Evolutionary conservation across 352 stramenopile species (phyloP).

Genomic region (Phytophthora citrophthora): DNA sequence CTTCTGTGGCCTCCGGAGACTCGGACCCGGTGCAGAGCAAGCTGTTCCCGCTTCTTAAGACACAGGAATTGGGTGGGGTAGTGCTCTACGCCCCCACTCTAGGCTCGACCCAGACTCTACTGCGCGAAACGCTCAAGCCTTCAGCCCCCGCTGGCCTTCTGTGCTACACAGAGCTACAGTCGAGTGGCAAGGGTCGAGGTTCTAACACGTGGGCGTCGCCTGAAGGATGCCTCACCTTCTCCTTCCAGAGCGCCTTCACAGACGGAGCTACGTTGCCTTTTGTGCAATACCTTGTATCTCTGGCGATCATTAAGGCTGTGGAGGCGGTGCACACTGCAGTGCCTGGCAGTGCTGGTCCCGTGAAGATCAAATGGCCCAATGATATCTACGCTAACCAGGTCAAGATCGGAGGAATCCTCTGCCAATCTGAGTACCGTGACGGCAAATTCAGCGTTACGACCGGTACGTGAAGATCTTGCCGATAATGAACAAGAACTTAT

Average conservation of each 20-base stretch:
- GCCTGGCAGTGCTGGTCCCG: conserved; percentile 45
- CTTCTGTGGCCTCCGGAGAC: conserved; percentile 26
- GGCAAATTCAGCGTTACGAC: conserved; percentile 86
- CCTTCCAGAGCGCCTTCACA: conserved; percentile 85
- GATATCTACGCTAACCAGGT: conserved; percentile 91
- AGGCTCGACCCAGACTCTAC: conserved; percentile 83
- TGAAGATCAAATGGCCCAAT: conserved; percentile 94
- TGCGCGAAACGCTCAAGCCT: conserved; percentile 81
- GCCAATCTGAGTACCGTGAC: conserved; percentile 87
- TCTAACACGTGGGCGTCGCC: conserved; percentile 89
- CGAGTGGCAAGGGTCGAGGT: conserved; percentile 81
- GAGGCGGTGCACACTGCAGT: conserved; percentile 54
- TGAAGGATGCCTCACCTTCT: conserved; percentile 92
- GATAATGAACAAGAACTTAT: neutral
- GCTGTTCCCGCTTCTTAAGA: conserved; percentile 66
- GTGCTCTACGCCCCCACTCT: conserved; percentile 79
- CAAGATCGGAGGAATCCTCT: conserved; percentile 92
- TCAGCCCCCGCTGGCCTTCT: conserved; percentile 66
- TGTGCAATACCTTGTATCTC: conserved; percentile 90
- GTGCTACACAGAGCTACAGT: conserved; percentile 85
- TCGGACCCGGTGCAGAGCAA: conserved; percentile 45
- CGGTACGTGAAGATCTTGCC: conserved; percentile 36
- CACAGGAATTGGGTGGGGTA: conserved; percentile 64
- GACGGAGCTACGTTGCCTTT: conserved; percentile 86
- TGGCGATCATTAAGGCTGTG: conserved; percentile 85